These are phyloP conservation scores for Phytophthora brassicae DNA, from an alignment of 352 stramenopile genomes.

Conservation along the genomic window DNA sequence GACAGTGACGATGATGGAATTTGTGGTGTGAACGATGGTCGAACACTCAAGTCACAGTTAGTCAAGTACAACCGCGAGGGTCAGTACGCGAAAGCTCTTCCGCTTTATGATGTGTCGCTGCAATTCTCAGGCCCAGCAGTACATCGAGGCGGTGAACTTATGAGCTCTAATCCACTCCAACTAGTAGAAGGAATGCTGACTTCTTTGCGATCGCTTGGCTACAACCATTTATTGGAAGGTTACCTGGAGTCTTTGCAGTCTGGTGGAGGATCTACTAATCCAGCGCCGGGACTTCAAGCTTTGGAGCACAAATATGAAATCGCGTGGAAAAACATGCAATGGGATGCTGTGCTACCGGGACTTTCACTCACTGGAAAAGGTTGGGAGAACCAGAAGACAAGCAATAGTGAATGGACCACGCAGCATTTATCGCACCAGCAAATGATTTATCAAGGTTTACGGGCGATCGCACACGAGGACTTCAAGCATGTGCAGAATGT, in stretches of 20 bases:
- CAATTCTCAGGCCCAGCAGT: constrained; percentile 45
- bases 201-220: constrained; percentile 67
- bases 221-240: constrained; percentile 66
- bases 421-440: constrained; percentile 52
- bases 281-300: constrained; percentile 14
- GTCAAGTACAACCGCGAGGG: constrained; percentile 72
- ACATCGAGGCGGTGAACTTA: not conserved
- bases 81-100: constrained; percentile 59
- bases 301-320: constrained; percentile 74
- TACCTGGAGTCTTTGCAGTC: constrained; percentile 50
- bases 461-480: constrained; percentile 60
- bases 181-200: constrained; percentile 58
- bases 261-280: not conserved
- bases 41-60: constrained; percentile 68
- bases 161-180: constrained; percentile 5
- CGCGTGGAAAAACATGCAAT: constrained; percentile 82
- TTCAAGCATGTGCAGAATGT: constrained; percentile 39
- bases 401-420: not conserved
- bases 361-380: constrained; percentile 10
- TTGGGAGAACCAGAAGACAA: constrained; percentile 2
- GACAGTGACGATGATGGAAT: constrained; percentile 72
- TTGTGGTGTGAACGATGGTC: constrained; percentile 79
- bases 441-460: constrained; percentile 55
- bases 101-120: constrained; percentile 72
- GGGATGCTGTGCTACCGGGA: constrained; percentile 46